Conservation (phyloP, 2,329 filamentous ascomycete genomes). For the Epicoccum nigrum region DNA sequence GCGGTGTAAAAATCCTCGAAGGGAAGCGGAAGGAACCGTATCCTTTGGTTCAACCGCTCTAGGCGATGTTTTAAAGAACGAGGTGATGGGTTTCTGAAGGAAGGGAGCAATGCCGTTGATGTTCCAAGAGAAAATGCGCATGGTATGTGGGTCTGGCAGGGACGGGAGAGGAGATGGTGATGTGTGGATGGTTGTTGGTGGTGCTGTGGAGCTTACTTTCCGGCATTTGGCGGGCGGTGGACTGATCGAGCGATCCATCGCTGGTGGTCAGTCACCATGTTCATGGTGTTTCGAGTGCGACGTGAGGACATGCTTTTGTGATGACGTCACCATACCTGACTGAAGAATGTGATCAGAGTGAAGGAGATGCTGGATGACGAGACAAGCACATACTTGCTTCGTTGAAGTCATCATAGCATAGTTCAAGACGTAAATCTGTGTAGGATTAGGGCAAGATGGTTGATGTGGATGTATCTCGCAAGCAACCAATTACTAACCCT, state of each 20-base stretch:
- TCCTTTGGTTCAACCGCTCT: neutral
- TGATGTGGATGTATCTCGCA: no score
- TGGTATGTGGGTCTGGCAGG: constrained; percentile 5
- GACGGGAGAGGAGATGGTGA: neutral
- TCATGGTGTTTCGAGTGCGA: no score
- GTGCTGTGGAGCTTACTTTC: neutral
- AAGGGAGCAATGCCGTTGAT: constrained; percentile 56
- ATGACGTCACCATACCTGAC: no score
- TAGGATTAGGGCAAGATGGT: no score
- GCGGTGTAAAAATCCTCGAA: constrained; percentile 47
- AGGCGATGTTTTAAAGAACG: constrained; percentile 41
- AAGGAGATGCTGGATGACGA: no score
- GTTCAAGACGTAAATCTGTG: no score
- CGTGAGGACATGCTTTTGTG: no score
- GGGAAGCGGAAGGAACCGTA: neutral
- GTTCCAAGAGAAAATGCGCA: constrained; percentile 57
- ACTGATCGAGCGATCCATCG: neutral
- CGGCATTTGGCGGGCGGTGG: constrained; percentile 5
- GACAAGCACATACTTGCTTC: no score
- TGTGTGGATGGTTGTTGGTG: neutral
- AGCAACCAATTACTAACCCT: no score
- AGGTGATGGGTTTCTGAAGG: constrained; percentile 49
- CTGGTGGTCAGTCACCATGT: no score
- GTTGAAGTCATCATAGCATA: no score
- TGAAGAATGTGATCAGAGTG: no score